Evolutionary conservation across 1,139 yeast species (phyloP), one percentile per base, ranked within the genome.

Genomic region (Nakaseomyces sp.): DNA sequence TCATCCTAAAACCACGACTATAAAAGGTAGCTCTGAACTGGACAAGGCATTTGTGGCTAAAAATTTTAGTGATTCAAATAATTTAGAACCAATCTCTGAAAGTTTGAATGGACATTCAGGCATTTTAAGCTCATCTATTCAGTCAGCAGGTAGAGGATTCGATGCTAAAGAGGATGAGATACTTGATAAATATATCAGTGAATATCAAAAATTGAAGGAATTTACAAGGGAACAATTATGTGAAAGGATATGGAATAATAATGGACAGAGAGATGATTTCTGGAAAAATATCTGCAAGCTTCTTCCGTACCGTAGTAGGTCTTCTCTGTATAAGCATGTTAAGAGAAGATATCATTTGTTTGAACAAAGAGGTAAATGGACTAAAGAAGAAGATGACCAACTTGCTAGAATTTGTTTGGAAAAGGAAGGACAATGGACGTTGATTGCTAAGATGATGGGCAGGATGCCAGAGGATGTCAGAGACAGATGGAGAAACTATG

Each of bases 401-500:
- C 69, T 89, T 45, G 76, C 78, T 1, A 72, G 72, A 45, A 68
- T 86, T 43, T 85, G 86, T 4, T 66, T 73, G 7, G 77, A 78
- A 31, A 76, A 78, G 51, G 85, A 80, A 46, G 87, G 91, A 12
- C 86, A 82, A 57, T 88, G 96, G 96, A 84, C 85, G 53, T 72
- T 72, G 37, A 83, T 88, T 49, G 96, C 96, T 2, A 73, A 73
- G 45, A 66, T 71, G 7, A 70, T 88, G 77, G 86, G 86, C 10
- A 74, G 97, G 56, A 89, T 89, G 97, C 96, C 97, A 0, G 97
- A 89, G 58, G 97, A 89, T 66, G 88, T 96, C 62, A 74, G 97
- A 52, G 97, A 89, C 61, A 72, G 97, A 51, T 89, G 95, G 95
- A 74, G 97, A 63, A 89, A 89, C 63, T 89, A 89, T 58, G 83